Evolutionary conservation across 306 rosid species (phyloP).

Genomic region (Argentina anserina): DNA sequence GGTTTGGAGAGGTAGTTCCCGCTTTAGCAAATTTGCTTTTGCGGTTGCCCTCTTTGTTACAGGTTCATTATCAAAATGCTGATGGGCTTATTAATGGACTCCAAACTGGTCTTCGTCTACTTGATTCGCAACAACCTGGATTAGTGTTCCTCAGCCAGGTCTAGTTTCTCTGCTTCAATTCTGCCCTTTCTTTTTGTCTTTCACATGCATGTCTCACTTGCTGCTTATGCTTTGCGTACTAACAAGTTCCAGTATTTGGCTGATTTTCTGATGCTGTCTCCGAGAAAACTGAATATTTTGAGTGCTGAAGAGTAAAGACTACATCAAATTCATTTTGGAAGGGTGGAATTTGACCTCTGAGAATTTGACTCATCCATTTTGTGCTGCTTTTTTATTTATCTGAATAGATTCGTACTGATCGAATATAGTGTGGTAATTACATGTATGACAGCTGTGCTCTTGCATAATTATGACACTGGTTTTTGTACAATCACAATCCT

Average conservation of each 20-base stretch:
- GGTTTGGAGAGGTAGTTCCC: slow-evolving; percentile 71
- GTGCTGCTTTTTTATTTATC: not conserved
- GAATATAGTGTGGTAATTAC: too few species aligned
- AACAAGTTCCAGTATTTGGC: not conserved
- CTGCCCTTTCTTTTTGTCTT: not conserved
- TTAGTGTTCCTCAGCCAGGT: slow-evolving; percentile 80
- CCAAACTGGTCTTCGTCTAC: slow-evolving; percentile 61
- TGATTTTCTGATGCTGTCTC: too few species aligned
- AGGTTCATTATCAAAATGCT: slow-evolving; percentile 60
- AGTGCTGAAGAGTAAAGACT: too few species aligned
- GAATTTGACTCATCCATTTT: not conserved
- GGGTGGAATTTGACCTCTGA: not conserved
- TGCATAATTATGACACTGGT: not conserved
- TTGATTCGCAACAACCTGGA: slow-evolving; percentile 67
- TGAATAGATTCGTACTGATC: too few species aligned
- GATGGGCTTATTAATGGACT: slow-evolving; percentile 29
- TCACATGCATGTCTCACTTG: too few species aligned
- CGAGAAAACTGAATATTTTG: not conserved
- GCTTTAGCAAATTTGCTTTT: slow-evolving; percentile 66
- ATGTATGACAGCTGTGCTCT: not conserved
- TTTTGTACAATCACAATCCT: not conserved
- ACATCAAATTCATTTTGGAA: not conserved
- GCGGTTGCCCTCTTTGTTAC: slow-evolving; percentile 69
- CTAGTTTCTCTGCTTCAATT: too few species aligned
- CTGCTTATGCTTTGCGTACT: not conserved